Percentiles rank a stretch among this genome's conserved stretches.
These are phyloP conservation scores for Daldinia childiae DNA, from an alignment of 495 filamentous ascomycete genomes.

Conservation along the genomic window DNA sequence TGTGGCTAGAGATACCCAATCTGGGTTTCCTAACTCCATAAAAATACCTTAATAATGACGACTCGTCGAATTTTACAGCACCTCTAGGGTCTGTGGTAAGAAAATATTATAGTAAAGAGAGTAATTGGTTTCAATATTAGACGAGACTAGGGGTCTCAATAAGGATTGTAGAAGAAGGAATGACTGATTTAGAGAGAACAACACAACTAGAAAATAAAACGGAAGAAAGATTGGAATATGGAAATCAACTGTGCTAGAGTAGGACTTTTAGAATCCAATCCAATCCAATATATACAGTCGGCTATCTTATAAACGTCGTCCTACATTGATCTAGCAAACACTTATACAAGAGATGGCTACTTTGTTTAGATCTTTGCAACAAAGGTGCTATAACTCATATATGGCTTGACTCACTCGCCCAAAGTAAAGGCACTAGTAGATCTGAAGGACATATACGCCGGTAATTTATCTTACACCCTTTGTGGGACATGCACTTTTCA, in stretches of 20 bases:
- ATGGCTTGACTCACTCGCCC: neutral
- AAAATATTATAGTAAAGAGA: slow-evolving; percentile 10
- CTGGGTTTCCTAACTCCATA: slow-evolving; percentile 11
- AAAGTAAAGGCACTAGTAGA: neutral
- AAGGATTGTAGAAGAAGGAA: slow-evolving; percentile 18
- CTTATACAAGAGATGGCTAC: slow-evolving; percentile 23
- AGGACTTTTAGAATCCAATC: neutral
- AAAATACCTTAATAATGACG: neutral
- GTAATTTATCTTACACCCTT: slow-evolving; percentile 11
- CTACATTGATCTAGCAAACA: slow-evolving; percentile 1
- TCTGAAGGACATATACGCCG: neutral
- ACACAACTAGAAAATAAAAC: slow-evolving; percentile 5
- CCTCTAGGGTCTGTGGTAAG: slow-evolving; percentile 12
- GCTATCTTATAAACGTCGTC: neutral
- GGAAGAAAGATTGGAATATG: slow-evolving; percentile 19
- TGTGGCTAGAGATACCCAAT: slow-evolving; percentile 3
- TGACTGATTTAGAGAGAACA: slow-evolving; percentile 11
- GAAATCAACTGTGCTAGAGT: neutral
- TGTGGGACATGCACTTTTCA: neutral
- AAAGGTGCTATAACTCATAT: slow-evolving; percentile 13
- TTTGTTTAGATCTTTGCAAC: slow-evolving; percentile 24
- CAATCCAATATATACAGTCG: slow-evolving; percentile 6
- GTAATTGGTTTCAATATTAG: slow-evolving; percentile 7
- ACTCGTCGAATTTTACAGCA: neutral
- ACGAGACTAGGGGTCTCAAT: slow-evolving; percentile 3